phyloP scores from a whole-genome alignment of 176 grass and related monocot genomes.

The Melocanna baccifera region DNA sequence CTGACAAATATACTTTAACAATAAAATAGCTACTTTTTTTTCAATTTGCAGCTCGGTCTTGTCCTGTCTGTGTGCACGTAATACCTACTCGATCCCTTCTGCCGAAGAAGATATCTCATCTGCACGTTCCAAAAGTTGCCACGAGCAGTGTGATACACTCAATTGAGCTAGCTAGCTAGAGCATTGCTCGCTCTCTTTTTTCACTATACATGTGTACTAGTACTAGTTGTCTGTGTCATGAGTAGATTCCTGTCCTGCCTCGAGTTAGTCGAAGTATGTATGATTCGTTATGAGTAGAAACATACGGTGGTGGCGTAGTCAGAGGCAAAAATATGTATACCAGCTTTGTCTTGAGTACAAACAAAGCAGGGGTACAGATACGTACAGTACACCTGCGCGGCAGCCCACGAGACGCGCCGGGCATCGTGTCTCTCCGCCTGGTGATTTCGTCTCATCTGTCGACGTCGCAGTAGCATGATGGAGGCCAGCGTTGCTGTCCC shows the following conservation, averaged over 20 bases:
- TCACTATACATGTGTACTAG: not conserved
- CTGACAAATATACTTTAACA: conserved; percentile 3
- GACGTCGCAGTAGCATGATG: not conserved
- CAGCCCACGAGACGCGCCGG: conserved; percentile 24
- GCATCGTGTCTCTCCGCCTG: conserved; percentile 15
- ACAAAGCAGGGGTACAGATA: not conserved
- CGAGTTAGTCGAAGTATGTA: not conserved
- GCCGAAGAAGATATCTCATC: conserved; percentile 31
- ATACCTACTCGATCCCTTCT: not conserved
- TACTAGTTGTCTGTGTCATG: not conserved
- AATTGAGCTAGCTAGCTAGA: not conserved
- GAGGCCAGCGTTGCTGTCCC: not conserved
- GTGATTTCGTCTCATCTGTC: not conserved
- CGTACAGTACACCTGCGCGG: not conserved
- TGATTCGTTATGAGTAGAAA: conserved; percentile 41
- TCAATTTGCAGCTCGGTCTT: not conserved
- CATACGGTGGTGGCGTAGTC: conserved; percentile 36
- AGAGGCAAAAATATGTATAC: not conserved
- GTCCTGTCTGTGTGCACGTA: no score
- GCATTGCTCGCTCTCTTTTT: not conserved
- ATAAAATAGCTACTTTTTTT: not conserved
- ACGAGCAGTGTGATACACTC: conserved; percentile 22
- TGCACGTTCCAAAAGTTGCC: conserved; percentile 26
- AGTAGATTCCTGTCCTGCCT: not conserved
- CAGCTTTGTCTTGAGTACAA: conserved; percentile 22